A percentile compares a stretch with the other conserved stretches of the same genome.
Conservation (phyloP, 2,329 filamentous ascomycete genomes). For the Cercospora sp. region DNA sequence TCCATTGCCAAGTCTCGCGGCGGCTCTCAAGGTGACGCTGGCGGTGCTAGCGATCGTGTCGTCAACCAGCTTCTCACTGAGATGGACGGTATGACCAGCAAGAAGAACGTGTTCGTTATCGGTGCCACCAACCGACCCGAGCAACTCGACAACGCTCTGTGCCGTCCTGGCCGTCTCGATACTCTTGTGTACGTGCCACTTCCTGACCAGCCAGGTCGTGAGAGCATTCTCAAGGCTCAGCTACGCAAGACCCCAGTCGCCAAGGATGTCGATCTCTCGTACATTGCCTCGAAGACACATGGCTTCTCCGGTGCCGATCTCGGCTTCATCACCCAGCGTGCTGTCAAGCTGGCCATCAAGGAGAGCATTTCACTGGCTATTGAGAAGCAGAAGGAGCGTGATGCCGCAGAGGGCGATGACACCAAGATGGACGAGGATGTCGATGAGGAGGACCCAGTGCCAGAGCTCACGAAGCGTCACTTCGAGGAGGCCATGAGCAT, state of each 20-base stretch:
- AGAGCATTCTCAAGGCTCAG: constrained; percentile 89
- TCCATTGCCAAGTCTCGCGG: constrained; percentile 99
- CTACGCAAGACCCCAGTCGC: constrained; percentile 97
- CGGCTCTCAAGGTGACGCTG: constrained; percentile 91
- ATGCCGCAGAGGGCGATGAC: constrained; percentile 68
- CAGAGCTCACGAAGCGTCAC: constrained; percentile 91
- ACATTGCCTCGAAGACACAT: constrained; percentile 95
- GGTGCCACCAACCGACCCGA: constrained; percentile 98
- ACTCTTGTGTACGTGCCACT: constrained; percentile 98
- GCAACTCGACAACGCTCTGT: constrained; percentile 96
- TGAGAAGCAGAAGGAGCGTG: constrained; percentile 83
- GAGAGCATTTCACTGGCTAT: constrained; percentile 88
- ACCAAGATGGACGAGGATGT: constrained; percentile 78
- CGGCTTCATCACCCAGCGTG: constrained; percentile 97
- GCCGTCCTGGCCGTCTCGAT: constrained; percentile 97
- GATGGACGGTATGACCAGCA: constrained; percentile 99
- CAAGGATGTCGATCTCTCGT: constrained; percentile 80
- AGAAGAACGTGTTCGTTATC: constrained; percentile 99
- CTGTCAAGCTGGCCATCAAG: constrained; percentile 99
- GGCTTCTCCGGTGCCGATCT: constrained; percentile 99
- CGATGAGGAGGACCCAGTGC: constrained; percentile 83
- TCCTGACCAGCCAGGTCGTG: constrained; percentile 86
- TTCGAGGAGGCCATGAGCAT: constrained; percentile 99
- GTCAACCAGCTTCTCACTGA: constrained; percentile 99
- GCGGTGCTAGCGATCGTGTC: constrained; percentile 97